A percentile compares a stretch with the other conserved stretches of the same genome.
Conservation (phyloP, 208 protist species). For the Acanthamoeba royreba region DNA sequence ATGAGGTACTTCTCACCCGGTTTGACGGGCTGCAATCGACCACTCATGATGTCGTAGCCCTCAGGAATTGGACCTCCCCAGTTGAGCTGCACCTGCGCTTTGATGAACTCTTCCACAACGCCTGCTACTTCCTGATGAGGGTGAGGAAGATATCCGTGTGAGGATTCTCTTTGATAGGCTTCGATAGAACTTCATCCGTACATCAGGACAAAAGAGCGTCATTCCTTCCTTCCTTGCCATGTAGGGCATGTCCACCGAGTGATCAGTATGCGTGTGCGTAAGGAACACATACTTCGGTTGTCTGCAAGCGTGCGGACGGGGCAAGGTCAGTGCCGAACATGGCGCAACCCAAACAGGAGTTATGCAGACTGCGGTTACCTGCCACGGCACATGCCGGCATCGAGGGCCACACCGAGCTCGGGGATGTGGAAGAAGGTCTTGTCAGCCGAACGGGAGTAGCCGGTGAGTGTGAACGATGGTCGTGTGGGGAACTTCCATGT, state of each 20-base stretch:
- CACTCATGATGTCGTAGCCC: not conserved
- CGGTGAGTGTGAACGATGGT: not conserved
- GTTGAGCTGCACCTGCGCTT: not conserved
- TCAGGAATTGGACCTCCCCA: not conserved
- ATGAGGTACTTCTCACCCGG: not conserved
- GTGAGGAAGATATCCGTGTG: too few species aligned
- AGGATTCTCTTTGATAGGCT: too few species aligned
- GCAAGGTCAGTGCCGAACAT: not conserved
- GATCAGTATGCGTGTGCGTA: slow-evolving; percentile 4
- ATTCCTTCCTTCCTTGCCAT: not conserved
- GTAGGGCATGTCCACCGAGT: not conserved
- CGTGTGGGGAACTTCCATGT: slow-evolving; percentile 7
- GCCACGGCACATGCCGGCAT: not conserved
- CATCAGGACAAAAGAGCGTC: slow-evolving; percentile 26
- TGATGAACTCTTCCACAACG: not conserved
- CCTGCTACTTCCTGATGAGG: not conserved
- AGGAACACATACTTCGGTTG: slow-evolving; percentile 30
- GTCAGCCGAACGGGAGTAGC: not conserved
- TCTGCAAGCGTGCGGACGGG: not conserved
- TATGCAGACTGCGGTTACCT: too few species aligned
- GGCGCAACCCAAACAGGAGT: too few species aligned
- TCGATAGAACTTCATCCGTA: too few species aligned
- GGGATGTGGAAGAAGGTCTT: slow-evolving; percentile 41
- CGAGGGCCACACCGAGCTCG: not conserved
- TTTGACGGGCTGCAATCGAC: not conserved